Conservation (phyloP, 768 basidiomycete genomes). For the Mycena leptocephala region DNA sequence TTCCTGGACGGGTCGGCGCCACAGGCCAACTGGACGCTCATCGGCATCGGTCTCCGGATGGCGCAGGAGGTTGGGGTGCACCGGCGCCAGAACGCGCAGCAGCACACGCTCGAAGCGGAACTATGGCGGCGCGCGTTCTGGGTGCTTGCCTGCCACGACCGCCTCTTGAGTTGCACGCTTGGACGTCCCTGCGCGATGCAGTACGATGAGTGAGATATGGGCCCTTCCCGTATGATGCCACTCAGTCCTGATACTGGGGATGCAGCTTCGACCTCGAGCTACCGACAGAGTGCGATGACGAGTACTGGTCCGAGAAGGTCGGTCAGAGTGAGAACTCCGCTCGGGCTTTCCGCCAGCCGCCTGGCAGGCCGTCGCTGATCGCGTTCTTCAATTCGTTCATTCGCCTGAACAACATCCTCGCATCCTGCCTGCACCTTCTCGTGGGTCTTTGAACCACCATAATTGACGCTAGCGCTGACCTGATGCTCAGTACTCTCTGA, state of each 20-base stretch:
- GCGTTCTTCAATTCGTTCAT: conserved; percentile 60
- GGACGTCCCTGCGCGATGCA: conserved; percentile 82
- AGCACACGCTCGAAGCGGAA: conserved; percentile 71
- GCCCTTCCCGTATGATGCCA: neutral
- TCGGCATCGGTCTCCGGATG: conserved; percentile 58
- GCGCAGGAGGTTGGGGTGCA: conserved; percentile 82
- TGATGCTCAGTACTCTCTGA: conserved; percentile 72
- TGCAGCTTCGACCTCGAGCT: conserved; percentile 67
- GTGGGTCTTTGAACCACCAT: conserved; percentile 46
- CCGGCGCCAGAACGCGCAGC: conserved; percentile 44
- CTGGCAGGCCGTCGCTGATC: conserved; percentile 54
- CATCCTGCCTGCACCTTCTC: conserved; percentile 70
- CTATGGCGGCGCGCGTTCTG: conserved; percentile 83
- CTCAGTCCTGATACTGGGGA: too few relatives aligned
- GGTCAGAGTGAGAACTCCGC: conserved; percentile 41
- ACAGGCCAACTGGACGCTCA: conserved; percentile 77
- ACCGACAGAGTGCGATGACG: conserved; percentile 47
- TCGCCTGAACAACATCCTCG: conserved; percentile 50
- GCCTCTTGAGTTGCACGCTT: conserved; percentile 64
- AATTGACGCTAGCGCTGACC: neutral
- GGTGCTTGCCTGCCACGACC: conserved; percentile 58
- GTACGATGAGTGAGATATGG: conserved; percentile 74
- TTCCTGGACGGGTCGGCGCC: conserved; percentile 72
- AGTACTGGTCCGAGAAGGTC: conserved; percentile 42
- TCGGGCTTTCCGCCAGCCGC: conserved; percentile 64